Percentiles rank a stretch among this genome's conserved stretches.
Conservation (phyloP, 371 early-diverging fungal genomes). For the Rhizomucor miehei region DNA sequence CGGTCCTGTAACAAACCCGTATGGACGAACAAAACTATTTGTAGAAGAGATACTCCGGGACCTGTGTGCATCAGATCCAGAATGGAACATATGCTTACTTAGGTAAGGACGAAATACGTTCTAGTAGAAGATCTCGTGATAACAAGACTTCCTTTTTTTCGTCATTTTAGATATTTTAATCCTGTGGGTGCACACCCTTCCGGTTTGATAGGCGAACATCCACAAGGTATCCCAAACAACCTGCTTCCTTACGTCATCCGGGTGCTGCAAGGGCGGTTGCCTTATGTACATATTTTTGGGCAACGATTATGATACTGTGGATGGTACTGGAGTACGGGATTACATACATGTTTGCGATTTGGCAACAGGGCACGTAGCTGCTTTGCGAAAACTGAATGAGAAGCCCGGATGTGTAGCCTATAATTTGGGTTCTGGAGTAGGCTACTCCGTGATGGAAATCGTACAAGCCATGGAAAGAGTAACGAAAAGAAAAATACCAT, state of each 20-base stretch:
- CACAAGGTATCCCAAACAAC: constrained; percentile 83
- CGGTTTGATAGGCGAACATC: constrained; percentile 88
- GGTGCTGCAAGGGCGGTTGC: constrained; percentile 73
- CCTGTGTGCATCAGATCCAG: constrained; percentile 49
- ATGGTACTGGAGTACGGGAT: constrained; percentile 93
- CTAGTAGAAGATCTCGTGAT: background rate
- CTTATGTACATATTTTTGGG: constrained; percentile 80
- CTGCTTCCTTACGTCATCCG: constrained; percentile 86
- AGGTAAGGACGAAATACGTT: constrained; percentile 29
- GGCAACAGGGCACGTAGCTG: constrained; percentile 81
- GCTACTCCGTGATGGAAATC: constrained; percentile 86
- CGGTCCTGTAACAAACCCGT: constrained; percentile 77
- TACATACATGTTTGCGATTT: constrained; percentile 89
- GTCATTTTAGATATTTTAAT: constrained; percentile 74
- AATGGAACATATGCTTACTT: constrained; percentile 68
- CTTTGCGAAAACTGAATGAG: constrained; percentile 63
- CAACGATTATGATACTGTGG: constrained; percentile 78
- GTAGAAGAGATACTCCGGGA: constrained; percentile 81
- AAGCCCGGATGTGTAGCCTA: constrained; percentile 65
- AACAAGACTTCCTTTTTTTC: too few species aligned
- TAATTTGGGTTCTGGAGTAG: constrained; percentile 85
- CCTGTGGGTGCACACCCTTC: constrained; percentile 87
- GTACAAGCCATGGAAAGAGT: constrained; percentile 74
- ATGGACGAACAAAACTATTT: constrained; percentile 84
- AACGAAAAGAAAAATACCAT: constrained; percentile 63